Evolutionary conservation across 331 rosid species (phyloP).

Genomic region (Quercus phellos): DNA sequence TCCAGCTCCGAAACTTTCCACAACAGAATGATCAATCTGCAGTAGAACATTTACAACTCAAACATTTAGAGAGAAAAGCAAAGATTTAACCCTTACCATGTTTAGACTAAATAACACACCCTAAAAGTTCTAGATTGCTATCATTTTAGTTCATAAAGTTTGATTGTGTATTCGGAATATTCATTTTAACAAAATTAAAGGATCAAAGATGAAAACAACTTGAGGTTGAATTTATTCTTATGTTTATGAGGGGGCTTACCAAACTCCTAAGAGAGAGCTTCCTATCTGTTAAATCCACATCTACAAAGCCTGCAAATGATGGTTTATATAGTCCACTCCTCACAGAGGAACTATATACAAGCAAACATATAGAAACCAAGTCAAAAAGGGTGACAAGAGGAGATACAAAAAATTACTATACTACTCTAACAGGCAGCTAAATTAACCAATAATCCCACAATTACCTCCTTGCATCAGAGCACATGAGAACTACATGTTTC

Average conservation of each 20-base stretch:
- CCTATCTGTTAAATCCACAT: conserved; percentile 43
- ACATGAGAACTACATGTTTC: conserved; percentile 59
- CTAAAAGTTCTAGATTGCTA: too few relatives aligned
- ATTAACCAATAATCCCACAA: background rate
- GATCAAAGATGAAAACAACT: too few relatives aligned
- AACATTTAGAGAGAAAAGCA: background rate
- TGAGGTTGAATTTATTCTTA: too few relatives aligned
- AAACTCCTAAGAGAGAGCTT: conserved; percentile 76
- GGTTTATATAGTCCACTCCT: conserved; percentile 49
- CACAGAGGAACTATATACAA: conserved; percentile 50
- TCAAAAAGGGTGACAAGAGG: background rate
- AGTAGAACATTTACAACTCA: background rate
- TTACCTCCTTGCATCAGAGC: conserved; percentile 79
- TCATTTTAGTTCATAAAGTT: too few relatives aligned
- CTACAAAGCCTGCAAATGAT: conserved; percentile 74
- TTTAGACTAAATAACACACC: too few relatives aligned
- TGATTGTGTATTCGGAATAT: too few relatives aligned
- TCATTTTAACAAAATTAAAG: too few relatives aligned
- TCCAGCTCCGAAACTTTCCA: conserved; percentile 73
- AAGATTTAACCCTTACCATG: background rate
- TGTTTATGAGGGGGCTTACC: conserved; percentile 36
- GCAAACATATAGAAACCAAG: background rate
- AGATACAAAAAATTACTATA: too few relatives aligned
- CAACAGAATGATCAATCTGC: conserved; percentile 88
- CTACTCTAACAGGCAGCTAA: too few relatives aligned